A percentile compares a stretch with the other conserved stretches of the same genome.
Evolutionary conservation across 257 asterid genomes (phyloP).

Genomic region (Thymus quinquecostatus): DNA sequence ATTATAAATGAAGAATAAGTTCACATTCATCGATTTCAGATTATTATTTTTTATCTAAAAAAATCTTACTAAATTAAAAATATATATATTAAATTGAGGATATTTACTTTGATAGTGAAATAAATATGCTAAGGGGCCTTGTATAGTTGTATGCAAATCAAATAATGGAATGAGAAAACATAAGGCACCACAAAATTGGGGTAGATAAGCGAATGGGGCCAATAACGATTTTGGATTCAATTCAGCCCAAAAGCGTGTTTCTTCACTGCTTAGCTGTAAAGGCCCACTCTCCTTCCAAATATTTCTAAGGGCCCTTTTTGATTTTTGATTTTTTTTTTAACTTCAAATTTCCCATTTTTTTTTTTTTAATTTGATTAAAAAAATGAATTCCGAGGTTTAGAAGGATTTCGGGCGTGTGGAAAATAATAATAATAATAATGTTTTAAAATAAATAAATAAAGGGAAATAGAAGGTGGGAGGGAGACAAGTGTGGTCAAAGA

Average conservation of each 20-base stretch:
- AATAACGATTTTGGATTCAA: conserved; percentile 29
- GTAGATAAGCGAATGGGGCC: conserved; percentile 42
- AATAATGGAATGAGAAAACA: conserved; percentile 19
- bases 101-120: too few relatives aligned
- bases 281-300: conserved; percentile 26
- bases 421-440: neutral
- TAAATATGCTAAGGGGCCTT: neutral
- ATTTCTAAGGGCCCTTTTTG: conserved; percentile 12
- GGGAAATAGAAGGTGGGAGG: neutral
- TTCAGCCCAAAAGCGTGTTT: conserved; percentile 37
- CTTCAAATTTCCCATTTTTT: too few relatives aligned
- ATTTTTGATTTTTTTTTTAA: neutral
- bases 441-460: neutral
- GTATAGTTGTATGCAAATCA: neutral
- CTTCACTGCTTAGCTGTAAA: conserved; percentile 31
- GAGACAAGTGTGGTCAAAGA: neutral
- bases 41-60: too few relatives aligned
- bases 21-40: too few relatives aligned
- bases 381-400: conserved; percentile 16
- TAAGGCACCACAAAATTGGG: conserved; percentile 31
- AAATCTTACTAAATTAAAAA: too few relatives aligned
- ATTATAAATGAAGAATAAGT: too few relatives aligned
- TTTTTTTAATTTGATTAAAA: too few relatives aligned
- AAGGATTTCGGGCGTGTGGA: neutral
- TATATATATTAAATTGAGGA: too few relatives aligned